Evolutionary conservation across 345 rosid genomes (phyloP).

Genomic region (Raphanus raphanistrum): DNA sequence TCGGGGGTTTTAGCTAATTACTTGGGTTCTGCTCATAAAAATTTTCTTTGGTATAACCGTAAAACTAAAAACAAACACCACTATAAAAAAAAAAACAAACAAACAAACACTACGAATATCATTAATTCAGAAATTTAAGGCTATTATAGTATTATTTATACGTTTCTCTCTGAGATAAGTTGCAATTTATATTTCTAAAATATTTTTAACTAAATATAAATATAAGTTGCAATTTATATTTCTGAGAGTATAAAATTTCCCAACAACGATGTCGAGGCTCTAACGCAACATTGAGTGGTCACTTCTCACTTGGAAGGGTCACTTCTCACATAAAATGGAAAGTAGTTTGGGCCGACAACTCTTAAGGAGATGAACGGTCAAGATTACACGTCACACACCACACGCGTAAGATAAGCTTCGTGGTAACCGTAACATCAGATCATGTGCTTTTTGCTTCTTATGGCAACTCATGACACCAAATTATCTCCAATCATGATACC

Average conservation of each 20-base stretch:
- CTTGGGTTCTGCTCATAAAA: not conserved
- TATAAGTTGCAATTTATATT: not conserved
- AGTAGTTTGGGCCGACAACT: not conserved
- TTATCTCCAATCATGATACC: no score
- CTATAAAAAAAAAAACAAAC: no score
- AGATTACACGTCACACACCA: not conserved
- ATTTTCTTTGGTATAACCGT: not conserved
- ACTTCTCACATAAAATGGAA: not conserved
- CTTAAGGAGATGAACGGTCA: not conserved
- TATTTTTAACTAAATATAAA: no score
- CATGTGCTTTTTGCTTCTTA: slow-evolving; percentile 30
- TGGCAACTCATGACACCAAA: not conserved
- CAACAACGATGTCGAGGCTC: not conserved
- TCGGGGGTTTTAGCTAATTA: not conserved
- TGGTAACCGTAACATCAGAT: slow-evolving; percentile 39
- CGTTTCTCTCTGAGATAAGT: no score
- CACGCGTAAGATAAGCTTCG: slow-evolving; percentile 10
- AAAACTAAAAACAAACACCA: not conserved
- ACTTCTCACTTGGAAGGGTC: not conserved
- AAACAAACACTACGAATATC: not conserved
- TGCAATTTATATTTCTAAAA: no score
- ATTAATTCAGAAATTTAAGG: no score
- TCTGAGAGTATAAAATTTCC: not conserved
- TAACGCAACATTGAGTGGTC: not conserved
- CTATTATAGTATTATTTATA: no score